Percentiles rank a stretch among this genome's conserved stretches.
Conservation (phyloP, 2,329 filamentous ascomycete species). For the Helminthosporium solani region DNA sequence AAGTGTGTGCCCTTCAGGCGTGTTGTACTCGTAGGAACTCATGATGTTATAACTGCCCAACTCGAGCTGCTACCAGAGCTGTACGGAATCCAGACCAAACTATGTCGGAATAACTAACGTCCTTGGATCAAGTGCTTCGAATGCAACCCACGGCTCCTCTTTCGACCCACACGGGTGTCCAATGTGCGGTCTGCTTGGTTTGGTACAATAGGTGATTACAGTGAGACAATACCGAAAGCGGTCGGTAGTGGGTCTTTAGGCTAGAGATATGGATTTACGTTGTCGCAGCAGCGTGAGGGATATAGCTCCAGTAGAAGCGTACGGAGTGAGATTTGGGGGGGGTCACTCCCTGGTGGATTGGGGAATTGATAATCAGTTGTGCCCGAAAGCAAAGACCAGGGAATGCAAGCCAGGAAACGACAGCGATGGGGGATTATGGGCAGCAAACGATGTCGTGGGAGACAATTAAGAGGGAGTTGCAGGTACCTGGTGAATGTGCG, state of each 20-base stretch:
- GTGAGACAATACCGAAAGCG: background rate
- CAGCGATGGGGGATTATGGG: background rate
- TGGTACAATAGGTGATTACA: background rate
- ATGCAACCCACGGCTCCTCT: constrained; percentile 1
- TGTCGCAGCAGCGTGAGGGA: background rate
- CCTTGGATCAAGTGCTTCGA: background rate
- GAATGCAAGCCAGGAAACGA: background rate
- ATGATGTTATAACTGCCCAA: constrained; percentile 18
- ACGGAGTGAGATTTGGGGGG: background rate
- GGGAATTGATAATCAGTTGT: background rate
- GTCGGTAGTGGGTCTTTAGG: background rate
- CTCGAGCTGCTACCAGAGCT: background rate
- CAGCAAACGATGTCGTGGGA: background rate
- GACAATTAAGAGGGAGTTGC: background rate
- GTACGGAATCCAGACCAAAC: background rate
- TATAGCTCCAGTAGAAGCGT: background rate
- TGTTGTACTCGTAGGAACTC: constrained; percentile 23
- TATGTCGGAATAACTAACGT: background rate
- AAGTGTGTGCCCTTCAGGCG: constrained; percentile 1
- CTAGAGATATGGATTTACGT: background rate
- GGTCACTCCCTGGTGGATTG: background rate
- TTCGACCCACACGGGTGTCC: background rate
- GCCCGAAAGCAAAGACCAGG: background rate
- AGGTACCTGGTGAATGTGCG: background rate
- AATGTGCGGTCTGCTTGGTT: background rate